phyloP scores from a whole-genome alignment of 371 early-diverging fungal genomes.

The Lichtheimia ramosa region DNA sequence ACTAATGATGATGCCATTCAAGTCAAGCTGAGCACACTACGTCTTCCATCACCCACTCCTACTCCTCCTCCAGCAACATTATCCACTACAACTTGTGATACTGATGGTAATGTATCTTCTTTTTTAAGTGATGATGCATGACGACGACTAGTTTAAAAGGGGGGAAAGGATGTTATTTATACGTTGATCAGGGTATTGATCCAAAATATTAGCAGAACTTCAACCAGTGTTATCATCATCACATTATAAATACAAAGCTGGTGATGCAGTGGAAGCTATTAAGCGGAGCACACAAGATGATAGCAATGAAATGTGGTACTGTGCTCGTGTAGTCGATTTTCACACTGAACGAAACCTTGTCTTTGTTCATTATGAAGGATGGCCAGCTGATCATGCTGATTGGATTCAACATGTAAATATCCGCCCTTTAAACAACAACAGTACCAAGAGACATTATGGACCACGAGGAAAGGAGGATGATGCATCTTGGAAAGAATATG shows the following conservation, averaged over 20 bases:
- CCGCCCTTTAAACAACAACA: not conserved
- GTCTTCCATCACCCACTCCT: no score
- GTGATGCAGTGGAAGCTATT: conserved; percentile 40
- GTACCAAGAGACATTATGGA: conserved; percentile 32
- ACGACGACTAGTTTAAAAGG: no score
- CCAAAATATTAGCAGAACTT: no score
- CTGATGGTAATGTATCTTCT: no score
- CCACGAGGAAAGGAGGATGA: conserved; percentile 46
- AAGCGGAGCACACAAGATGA: conserved; percentile 24
- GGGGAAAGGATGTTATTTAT: no score
- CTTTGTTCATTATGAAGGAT: conserved; percentile 61
- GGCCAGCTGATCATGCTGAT: conserved; percentile 56
- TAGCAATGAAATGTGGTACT: conserved; percentile 25
- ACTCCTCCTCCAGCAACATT: no score
- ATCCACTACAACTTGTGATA: no score
- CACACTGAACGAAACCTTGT: conserved; percentile 16
- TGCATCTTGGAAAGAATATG: conserved; percentile 35
- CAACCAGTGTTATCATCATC: no score
- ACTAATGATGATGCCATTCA: no score
- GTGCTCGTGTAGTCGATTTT: conserved; percentile 33
- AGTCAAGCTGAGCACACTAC: no score
- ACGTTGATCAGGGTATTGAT: no score
- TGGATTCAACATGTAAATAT: conserved; percentile 42
- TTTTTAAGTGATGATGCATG: no score
- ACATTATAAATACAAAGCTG: not conserved